These are phyloP conservation scores for Penicillium carneum DNA, from an alignment of 2,329 filamentous ascomycete genomes.

Conservation along the genomic window DNA sequence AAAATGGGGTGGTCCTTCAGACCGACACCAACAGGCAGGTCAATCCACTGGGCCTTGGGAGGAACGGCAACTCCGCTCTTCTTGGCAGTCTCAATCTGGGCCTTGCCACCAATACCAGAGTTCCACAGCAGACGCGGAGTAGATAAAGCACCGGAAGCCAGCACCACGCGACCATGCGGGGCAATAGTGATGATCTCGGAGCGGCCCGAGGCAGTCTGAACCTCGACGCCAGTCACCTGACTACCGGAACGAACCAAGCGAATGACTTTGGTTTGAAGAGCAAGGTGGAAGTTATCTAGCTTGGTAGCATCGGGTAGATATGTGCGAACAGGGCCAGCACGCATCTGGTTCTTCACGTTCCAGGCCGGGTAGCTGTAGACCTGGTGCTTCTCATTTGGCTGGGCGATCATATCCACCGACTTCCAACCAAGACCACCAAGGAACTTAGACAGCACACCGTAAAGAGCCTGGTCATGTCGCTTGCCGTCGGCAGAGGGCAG, in stretches of 20 bases:
- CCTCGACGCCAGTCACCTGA: constrained; percentile 63
- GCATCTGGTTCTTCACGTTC: constrained; percentile 71
- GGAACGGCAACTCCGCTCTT: constrained; percentile 53
- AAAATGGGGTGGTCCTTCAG: constrained; percentile 54
- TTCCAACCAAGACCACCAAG: constrained; percentile 69
- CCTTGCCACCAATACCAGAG: constrained; percentile 71
- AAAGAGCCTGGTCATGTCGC: constrained; percentile 72
- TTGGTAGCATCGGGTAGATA: constrained; percentile 70
- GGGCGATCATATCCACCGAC: constrained; percentile 65
- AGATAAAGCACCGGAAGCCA: constrained; percentile 74
- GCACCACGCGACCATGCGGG: constrained; percentile 68
- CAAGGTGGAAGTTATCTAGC: constrained; percentile 71
- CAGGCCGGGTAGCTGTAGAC: constrained; percentile 70
- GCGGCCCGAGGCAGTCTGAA: constrained; percentile 32
- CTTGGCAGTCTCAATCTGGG: constrained; percentile 56
- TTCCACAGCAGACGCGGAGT: constrained; percentile 72
- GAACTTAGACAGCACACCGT: constrained; percentile 67
- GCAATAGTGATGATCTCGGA: constrained; percentile 71
- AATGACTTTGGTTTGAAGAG: constrained; percentile 71
- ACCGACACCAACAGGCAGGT: constrained; percentile 60
- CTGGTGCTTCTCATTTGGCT: constrained; percentile 69
- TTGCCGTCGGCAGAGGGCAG: constrained; percentile 71
- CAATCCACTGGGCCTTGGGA: constrained; percentile 57
- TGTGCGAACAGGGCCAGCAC: constrained; percentile 73
- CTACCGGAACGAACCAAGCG: constrained; percentile 70